Evolutionary conservation across 139 green algal species (phyloP).

Genomic region (Deuterostichococcus epilithicus): DNA sequence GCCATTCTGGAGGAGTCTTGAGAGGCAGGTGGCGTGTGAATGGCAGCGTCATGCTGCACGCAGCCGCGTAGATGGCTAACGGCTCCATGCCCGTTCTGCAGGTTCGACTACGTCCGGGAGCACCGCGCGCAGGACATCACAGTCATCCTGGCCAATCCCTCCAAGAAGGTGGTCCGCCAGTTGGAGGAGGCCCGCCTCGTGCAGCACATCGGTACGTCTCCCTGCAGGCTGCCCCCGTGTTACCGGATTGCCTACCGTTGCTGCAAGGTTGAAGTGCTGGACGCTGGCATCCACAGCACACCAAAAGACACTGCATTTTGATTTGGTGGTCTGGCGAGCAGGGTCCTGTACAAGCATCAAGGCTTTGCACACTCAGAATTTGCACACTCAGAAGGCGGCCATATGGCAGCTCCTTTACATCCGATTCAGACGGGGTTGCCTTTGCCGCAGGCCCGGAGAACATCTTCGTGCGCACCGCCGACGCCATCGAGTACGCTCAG

Average conservation of each 20-base stretch:
- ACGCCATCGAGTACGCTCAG: slow-evolving; percentile 18
- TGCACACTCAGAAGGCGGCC: too few relatives aligned
- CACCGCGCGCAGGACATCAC: slow-evolving; percentile 28
- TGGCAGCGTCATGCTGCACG: not conserved
- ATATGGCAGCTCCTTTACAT: too few relatives aligned
- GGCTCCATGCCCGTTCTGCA: not conserved
- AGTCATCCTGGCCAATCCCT: slow-evolving; percentile 63
- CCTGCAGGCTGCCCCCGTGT: too few relatives aligned
- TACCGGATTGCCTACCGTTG: too few relatives aligned
- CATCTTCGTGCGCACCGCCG: slow-evolving; percentile 27
- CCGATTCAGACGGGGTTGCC: too few relatives aligned
- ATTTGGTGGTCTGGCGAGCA: too few relatives aligned
- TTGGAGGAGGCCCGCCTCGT: slow-evolving; percentile 8
- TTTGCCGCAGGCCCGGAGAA: slow-evolving; percentile 15
- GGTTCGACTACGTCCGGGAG: slow-evolving; percentile 28
- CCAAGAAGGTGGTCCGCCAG: slow-evolving; percentile 21
- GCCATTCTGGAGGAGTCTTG: not conserved
- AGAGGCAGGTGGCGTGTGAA: not conserved
- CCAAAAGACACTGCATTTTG: too few relatives aligned
- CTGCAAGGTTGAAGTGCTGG: too few relatives aligned
- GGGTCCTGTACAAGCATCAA: too few relatives aligned
- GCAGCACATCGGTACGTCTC: slow-evolving; percentile 10
- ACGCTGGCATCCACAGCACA: too few relatives aligned
- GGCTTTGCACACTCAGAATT: too few relatives aligned
- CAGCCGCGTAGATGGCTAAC: not conserved